Conservation (phyloP, 1,139 yeast species). For the Yamadazyma triangularis region DNA sequence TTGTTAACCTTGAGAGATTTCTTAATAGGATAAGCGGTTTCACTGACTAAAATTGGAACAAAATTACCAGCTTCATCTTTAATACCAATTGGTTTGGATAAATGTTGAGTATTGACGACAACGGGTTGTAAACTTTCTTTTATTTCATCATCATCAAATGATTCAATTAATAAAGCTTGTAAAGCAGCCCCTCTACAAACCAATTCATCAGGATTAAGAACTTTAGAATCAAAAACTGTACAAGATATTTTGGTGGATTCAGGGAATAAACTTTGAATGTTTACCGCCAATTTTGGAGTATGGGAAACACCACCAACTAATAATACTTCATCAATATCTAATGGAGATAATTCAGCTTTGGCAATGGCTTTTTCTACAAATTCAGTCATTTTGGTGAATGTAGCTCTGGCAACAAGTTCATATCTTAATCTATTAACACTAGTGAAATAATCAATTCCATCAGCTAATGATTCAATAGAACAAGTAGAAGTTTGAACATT, state of each 20-base stretch:
- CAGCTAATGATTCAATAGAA: conserved; percentile 92
- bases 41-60: conserved; percentile 69
- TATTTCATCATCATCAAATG: conserved; percentile 83
- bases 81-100: conserved; percentile 80
- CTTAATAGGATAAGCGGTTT: conserved; percentile 91
- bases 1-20: conserved; percentile 65
- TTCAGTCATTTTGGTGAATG: conserved; percentile 67
- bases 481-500: conserved; percentile 87
- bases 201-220: conserved; percentile 84
- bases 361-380: conserved; percentile 72
- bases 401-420: conserved; percentile 81
- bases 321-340: conserved; percentile 87
- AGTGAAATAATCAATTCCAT: conserved; percentile 90
- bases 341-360: conserved; percentile 80
- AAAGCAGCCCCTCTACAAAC: conserved; percentile 95
- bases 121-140: conserved; percentile 81
- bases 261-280: conserved; percentile 72
- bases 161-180: conserved; percentile 86
- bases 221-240: conserved; percentile 72
- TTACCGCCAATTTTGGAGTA: conserved; percentile 85
- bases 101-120: conserved; percentile 85
- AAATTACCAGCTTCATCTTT: conserved; percentile 70
- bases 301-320: conserved; percentile 93
- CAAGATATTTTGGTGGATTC: conserved; percentile 74
- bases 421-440: conserved; percentile 91